Evolutionary conservation across 352 stramenopile species (phyloP), one percentile per base, ranked within the genome.

Genomic region (Sclerospora graminicola): DNA sequence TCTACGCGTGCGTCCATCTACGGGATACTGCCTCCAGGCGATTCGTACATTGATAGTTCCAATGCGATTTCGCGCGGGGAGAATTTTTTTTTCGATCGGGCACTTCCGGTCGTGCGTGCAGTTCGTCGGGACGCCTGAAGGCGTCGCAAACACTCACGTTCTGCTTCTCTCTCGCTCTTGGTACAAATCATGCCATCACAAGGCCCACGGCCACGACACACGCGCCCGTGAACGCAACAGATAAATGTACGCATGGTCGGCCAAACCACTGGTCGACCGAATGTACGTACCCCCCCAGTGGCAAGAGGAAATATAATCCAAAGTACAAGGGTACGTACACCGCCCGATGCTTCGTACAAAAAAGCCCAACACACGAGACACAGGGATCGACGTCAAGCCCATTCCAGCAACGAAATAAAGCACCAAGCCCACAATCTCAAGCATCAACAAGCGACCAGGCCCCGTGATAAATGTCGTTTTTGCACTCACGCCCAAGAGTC

Each of bases 351-450:
- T 64, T 72, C 4, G 79, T 85, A 28, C 55, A 63, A 53, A 91
- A 91, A 10, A 91, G 53, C 11, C 76, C 76, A 26, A 84, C 70
- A 19, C 63, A 70, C 31, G 78, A 79, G 29, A 86, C 65, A 72
- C 77, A 91, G 3, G 82, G 40, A 84, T 73, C 10, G 75, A 82
- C 14, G 74, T 87, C 1, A 79, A 56, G 15, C 79, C 79, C 19
- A 91, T 59, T 7, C 79, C 79, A 13, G 66, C 66, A 37, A 91
- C 88, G 45, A 91, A 91, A 57, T 87, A 91, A 4, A 75, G 33
- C 15, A 91, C 39, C 28, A 86, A 40, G 11, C 66, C 64, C 13
- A 86, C 61, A 18, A 89, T 79, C 54, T 80, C 72, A 46, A 87
- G 48, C 60, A 87, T 79, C 48, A 86, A 18, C 45, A 74, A 78